Base-by-base conservation (phyloP, 345 rosid species). In the Populus ilicifolia region DNA sequence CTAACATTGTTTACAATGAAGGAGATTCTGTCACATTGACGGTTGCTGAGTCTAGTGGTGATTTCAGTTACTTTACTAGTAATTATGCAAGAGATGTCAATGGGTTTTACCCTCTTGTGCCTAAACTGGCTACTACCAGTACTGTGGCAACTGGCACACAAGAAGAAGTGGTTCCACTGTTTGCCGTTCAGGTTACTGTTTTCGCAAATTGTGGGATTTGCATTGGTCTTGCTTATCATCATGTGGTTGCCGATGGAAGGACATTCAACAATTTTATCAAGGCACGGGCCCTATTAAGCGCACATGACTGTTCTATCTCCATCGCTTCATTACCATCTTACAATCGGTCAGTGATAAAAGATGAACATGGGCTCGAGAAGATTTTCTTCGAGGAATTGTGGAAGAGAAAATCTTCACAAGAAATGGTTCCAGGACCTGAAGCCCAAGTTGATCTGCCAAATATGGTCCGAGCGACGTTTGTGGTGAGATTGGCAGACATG, bases 231-330 rank as follows among this genome's bases (percentile, higher is more conserved):
- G 76, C 88, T 11, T 87, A 78, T 62, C 83, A 75, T 67, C 89
- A 84, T 41, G 89, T 83, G 73, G 90, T 63, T 1, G 89, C 89
- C 10, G 90, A 89, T 61, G 84, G 81, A 54, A 80, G 83, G 25
- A 81, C 86, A 18, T 83, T 89, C 77, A 67, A 82, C 76, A 72
- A 80, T 68, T 87, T 87, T 78, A 39, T 85, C 56, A 89, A 81
- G 59, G 43, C 84, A 4, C 87, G 92, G 92, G 64, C 87, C 11
- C 75, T 84, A 0, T 35, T 81, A 16, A 79, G 70, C 67, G 62
- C 46, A 21, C 74, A 64, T 27, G 50, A 75, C 20, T 70, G 44
- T n/a, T 43, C 64, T 23, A 27, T 33, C 33, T 23, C 56, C 5
- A 14, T 20, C 27, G 46, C 46, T 11, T 6, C 46, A 20, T 54